phyloP scores from a whole-genome alignment of 352 stramenopile genomes.

The Globisporangium solare region DNA sequence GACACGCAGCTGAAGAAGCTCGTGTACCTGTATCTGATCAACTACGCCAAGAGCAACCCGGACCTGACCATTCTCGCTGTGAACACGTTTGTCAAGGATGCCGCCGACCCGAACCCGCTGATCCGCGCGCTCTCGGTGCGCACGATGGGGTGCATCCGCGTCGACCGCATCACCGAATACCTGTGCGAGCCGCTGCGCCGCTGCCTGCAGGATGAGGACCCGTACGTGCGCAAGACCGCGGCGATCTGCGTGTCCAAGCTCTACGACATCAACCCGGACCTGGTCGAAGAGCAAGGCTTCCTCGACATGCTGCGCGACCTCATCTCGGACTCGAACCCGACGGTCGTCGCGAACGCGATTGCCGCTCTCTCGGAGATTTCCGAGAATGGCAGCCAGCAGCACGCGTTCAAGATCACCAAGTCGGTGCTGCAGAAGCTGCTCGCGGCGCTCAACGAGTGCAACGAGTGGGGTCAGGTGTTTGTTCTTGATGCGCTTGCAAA shows the following conservation, averaged over 20 bases:
- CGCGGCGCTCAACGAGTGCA: conserved; percentile 98
- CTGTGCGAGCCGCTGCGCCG: conserved; percentile 95
- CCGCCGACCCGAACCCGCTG: conserved; percentile 89
- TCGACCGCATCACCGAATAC: conserved; percentile 99
- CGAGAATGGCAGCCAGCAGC: conserved; percentile 90
- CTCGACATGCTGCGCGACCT: conserved; percentile 96
- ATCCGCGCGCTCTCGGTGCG: conserved; percentile 97
- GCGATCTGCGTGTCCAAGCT: conserved; percentile 99
- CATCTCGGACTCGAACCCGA: conserved; percentile 97
- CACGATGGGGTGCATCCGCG: conserved; percentile 99
- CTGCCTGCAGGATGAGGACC: conserved; percentile 94
- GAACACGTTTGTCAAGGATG: conserved; percentile 98
- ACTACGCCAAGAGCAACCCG: conserved; percentile 99
- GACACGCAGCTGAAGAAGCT: conserved; percentile 99
- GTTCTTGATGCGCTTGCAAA: conserved; percentile 95
- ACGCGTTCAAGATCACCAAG: conserved; percentile 93
- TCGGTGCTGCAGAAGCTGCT: conserved; percentile 98
- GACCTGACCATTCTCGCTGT: conserved; percentile 99
- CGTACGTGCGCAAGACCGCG: conserved; percentile 99
- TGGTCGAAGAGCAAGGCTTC: conserved; percentile 96
- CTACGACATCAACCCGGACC: conserved; percentile 98
- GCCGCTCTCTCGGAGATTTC: conserved; percentile 97
- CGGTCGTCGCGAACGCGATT: conserved; percentile 98
- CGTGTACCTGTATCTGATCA: conserved; percentile 99
- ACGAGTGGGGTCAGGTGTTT: conserved; percentile 99